phyloP scores from a whole-genome alignment of 73 alveolate species.

The Paramecium biaurelia region DNA sequence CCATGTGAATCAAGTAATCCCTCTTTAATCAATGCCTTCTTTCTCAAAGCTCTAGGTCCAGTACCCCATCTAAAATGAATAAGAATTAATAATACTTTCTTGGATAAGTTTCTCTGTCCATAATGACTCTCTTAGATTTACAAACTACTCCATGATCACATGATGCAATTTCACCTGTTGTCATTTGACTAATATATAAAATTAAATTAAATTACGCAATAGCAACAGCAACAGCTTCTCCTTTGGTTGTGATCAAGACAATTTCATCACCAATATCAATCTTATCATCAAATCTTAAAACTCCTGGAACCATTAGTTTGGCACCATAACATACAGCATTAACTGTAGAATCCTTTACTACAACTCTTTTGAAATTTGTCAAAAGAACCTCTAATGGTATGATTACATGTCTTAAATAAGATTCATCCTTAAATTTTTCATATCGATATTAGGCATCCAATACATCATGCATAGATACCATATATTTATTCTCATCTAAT shows the following conservation, averaged over 20 bases:
- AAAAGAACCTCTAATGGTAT: conserved; percentile 98
- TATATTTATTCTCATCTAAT: conserved; percentile 89
- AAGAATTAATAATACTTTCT: conserved; percentile 63
- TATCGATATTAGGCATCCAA: conserved; percentile 95
- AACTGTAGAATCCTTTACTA: conserved; percentile 97
- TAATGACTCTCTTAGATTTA: conserved; percentile 98
- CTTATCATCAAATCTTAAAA: conserved; percentile 94
- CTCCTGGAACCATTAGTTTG: conserved; percentile 99
- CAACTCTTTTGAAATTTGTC: conserved; percentile 94
- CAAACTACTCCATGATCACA: conserved; percentile 99
- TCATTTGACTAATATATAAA: conserved; percentile 75
- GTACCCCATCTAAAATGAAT: conserved; percentile 91
- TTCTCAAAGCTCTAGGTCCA: conserved; percentile 98
- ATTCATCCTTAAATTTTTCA: conserved; percentile 96
- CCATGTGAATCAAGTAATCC: conserved; percentile 98
- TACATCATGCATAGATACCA: conserved; percentile 99
- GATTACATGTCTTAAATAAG: conserved; percentile 96
- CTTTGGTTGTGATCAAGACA: conserved; percentile 98
- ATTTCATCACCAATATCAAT: conserved; percentile 97
- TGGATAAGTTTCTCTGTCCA: conserved; percentile 99
- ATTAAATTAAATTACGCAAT: conserved; percentile 79
- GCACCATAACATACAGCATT: conserved; percentile 99
- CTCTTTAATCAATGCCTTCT: conserved; percentile 95
- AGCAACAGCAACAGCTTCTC: conserved; percentile 98
- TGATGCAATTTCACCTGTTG: conserved; percentile 98